Evolutionary conservation across 1,284 basidiomycete species (phyloP), one percentile per base, ranked within the genome.

Genomic region (Austroboletus olivaceoglutinosus): DNA sequence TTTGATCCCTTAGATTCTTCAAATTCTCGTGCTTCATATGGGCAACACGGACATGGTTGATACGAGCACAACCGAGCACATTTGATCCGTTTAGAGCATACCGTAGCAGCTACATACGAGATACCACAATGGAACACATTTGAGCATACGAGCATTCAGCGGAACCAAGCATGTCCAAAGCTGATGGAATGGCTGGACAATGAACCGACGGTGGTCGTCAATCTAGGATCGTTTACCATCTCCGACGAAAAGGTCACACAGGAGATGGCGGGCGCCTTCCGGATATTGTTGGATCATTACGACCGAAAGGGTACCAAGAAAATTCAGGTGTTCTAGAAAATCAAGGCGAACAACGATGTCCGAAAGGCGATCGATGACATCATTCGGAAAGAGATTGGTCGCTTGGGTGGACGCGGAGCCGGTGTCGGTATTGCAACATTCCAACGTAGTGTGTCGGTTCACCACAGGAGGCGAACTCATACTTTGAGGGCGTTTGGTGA

Each of bases 331-430:
- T 9, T 37, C 9, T 37, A n/a, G 36, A 37, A 37, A n/a, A n/a
- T n/a, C n/a, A 37, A 21, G 36, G n/a, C 36, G 9, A 19, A 9
- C 9, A n/a, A 12, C 10, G 36, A 21, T 19, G 12, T 21, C n/a
- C 36, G 11, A 21, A 21, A 19, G 36, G 18, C 12, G 18, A 37
- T 37, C 8, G n/a, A 19, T 7, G 7, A 18, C 5, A 12, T 37
- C 18, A 21, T 37, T 8, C 18, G 23, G 38, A 40, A 34, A 10
- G 50, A 47, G 10, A 13, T 54, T 54, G 6, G 22, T 57, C 43
- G 8, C 36, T 15, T 37, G 36, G 36, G 10, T 37, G 18, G 19
- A 37, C 19, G 36, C 18, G 8, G 36, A 37, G n/a, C 36, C 36
- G 11, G 18, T 37, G 9, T 37, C 36, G 11, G 19, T 37, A 8